Percentiles rank a stretch among this genome's conserved stretches.
These are phyloP conservation scores for Tolypocladium album DNA, from an alignment of 2,329 filamentous ascomycete genomes.

Conservation along the genomic window DNA sequence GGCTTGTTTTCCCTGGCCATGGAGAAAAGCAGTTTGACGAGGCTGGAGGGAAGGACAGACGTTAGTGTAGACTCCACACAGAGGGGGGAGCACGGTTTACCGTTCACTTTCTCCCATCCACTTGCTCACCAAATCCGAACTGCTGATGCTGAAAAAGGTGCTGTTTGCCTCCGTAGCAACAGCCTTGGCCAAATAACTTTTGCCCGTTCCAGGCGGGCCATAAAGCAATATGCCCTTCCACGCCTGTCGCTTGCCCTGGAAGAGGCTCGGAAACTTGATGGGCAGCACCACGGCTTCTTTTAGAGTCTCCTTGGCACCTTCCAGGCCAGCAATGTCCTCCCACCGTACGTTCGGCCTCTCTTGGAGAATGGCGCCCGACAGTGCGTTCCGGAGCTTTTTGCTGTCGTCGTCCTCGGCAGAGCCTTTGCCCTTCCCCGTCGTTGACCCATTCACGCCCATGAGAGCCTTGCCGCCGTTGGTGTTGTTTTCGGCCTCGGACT, in stretches of 20 bases:
- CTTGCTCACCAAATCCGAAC: constrained; percentile 93
- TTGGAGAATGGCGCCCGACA: constrained; percentile 84
- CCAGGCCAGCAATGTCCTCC: constrained; percentile 95
- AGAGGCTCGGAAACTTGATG: constrained; percentile 96
- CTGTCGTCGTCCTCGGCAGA: constrained; percentile 75
- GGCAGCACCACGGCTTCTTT: constrained; percentile 97
- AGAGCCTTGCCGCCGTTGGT: constrained; percentile 47
- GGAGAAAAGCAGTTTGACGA: constrained; percentile 93
- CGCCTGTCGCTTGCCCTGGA: constrained; percentile 89
- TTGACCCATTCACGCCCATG: constrained; percentile 62
- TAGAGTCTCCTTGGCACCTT: constrained; percentile 87
- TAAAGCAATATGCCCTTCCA: constrained; percentile 98
- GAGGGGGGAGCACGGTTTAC: constrained; percentile 30
- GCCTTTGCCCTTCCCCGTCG: constrained; percentile 49
- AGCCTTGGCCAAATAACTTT: constrained; percentile 94
- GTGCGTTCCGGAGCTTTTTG: constrained; percentile 87
- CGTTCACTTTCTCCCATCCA: constrained; percentile 99
- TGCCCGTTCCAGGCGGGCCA: constrained; percentile 91
- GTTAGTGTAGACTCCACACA: constrained; percentile 8
- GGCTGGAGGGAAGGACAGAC: constrained; percentile 32
- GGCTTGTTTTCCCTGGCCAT: constrained; percentile 98
- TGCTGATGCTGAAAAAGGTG: constrained; percentile 97
- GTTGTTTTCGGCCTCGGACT: constrained; percentile 64
- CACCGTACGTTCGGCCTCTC: constrained; percentile 95
- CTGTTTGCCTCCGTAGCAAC: constrained; percentile 98